phyloP scores from a whole-genome alignment of 164 flowering plant genomes.

The Annona squamosa region DNA sequence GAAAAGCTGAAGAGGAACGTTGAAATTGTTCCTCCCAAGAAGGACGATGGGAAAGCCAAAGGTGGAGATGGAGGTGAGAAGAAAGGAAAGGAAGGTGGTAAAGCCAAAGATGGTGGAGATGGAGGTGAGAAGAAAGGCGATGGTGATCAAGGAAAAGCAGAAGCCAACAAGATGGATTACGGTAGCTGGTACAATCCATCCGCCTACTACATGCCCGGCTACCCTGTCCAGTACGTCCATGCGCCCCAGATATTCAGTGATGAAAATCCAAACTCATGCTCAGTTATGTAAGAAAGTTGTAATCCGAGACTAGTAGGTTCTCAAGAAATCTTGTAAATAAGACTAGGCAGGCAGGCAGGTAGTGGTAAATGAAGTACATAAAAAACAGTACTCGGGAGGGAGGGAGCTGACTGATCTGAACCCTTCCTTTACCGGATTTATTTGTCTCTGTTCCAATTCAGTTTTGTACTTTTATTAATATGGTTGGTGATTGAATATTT shows the following conservation, averaged over 20 bases:
- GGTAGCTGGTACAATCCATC: neutral
- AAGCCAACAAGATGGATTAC: conserved; percentile 19
- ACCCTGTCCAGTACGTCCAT: conserved; percentile 9
- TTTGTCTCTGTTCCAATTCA: too few species aligned
- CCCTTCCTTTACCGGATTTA: too few species aligned
- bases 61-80: conserved; percentile 12
- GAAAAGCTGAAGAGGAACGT: conserved; percentile 52
- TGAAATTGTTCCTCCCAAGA: conserved; percentile 57
- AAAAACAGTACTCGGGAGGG: too few species aligned
- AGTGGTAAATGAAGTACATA: too few species aligned
- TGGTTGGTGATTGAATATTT: too few species aligned
- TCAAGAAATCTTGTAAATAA: too few species aligned
- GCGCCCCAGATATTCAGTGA: conserved; percentile 25
- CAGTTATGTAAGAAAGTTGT: conserved; percentile 14
- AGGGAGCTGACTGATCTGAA: too few species aligned
- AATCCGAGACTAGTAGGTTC: too few species aligned
- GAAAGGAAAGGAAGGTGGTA: conserved; percentile 14
- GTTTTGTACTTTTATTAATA: too few species aligned
- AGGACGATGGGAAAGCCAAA: conserved; percentile 21
- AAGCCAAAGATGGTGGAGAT: conserved; percentile 8
- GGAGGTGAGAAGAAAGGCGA: conserved; percentile 8
- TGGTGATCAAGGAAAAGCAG: conserved; percentile 12
- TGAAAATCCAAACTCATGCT: conserved; percentile 25
- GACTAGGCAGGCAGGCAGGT: too few species aligned
- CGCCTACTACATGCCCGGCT: neutral